Percentiles rank a stretch among this genome's conserved stretches.
phyloP scores from a whole-genome alignment of 495 filamentous ascomycete genomes.

The Talaromyces wortmannii region DNA sequence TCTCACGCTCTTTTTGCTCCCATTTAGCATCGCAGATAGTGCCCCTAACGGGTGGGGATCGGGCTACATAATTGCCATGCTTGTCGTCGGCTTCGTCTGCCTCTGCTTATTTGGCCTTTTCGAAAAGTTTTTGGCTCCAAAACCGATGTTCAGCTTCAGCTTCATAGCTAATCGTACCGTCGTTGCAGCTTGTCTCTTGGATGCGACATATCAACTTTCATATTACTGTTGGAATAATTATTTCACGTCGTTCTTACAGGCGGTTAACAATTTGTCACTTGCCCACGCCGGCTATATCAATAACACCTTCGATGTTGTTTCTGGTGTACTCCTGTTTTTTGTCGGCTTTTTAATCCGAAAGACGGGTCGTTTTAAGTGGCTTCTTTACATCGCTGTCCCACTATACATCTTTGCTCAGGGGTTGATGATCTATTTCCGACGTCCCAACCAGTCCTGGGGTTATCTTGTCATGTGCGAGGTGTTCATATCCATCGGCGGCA shows the following conservation, averaged over 20 bases:
- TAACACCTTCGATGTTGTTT: constrained; percentile 38
- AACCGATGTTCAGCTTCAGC: constrained; percentile 51
- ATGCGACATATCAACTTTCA: constrained; percentile 42
- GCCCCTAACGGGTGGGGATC: constrained; percentile 32
- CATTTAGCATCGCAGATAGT: constrained; percentile 39
- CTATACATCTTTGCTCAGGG: constrained; percentile 46
- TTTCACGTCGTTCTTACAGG: constrained; percentile 60
- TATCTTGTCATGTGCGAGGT: constrained; percentile 65
- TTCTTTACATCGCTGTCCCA: constrained; percentile 49
- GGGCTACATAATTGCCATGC: constrained; percentile 36
- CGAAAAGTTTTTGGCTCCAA: constrained; percentile 46
- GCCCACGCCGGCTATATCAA: constrained; percentile 42
- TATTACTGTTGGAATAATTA: constrained; percentile 47
- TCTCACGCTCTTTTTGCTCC: constrained; percentile 47
- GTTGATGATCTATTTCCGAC: constrained; percentile 57
- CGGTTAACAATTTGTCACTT: constrained; percentile 50
- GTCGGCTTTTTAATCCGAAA: constrained; percentile 43
- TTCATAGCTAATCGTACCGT: constrained; percentile 59
- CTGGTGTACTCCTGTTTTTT: constrained; percentile 29
- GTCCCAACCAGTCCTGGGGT: constrained; percentile 44
- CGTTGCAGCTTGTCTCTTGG: constrained; percentile 51
- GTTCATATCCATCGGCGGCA: constrained; percentile 55
- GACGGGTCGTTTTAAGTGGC: constrained; percentile 43
- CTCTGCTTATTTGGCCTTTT: constrained; percentile 48
- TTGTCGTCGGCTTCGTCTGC: constrained; percentile 45